These are phyloP conservation scores for Eutypa lata DNA, from an alignment of 2,329 filamentous ascomycete species.

Conservation along the genomic window DNA sequence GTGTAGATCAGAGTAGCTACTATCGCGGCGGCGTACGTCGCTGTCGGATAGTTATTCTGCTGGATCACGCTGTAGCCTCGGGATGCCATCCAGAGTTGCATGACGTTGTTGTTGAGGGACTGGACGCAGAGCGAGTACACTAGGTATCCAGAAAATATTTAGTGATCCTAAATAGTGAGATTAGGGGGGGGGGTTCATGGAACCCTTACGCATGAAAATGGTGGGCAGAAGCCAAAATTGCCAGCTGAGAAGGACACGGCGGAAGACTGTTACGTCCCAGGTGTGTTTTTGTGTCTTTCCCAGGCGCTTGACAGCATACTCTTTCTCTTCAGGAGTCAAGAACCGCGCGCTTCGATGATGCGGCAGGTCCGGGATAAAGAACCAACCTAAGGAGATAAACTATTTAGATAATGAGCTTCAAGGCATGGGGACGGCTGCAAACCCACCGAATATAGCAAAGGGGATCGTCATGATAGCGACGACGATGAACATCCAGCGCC, in stretches of 20 bases:
- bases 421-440: too few relatives aligned
- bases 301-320: conserved; percentile 34
- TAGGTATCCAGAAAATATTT: neutral
- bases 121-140: conserved; percentile 42
- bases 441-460: conserved; percentile 35
- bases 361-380: conserved; percentile 42
- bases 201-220: conserved; percentile 39
- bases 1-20: conserved; percentile 39
- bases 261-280: conserved; percentile 6
- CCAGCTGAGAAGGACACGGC: conserved; percentile 32
- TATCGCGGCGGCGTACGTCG: conserved; percentile 38
- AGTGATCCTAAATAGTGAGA: neutral
- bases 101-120: conserved; percentile 40
- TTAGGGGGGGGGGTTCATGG: neutral
- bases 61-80: conserved; percentile 39
- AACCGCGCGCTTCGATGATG: conserved; percentile 38
- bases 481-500: conserved; percentile 42
- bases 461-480: conserved; percentile 40
- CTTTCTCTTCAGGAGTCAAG: conserved; percentile 31
- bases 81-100: conserved; percentile 42
- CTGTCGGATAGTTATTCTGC: conserved; percentile 44
- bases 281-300: conserved; percentile 22
- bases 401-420: too few relatives aligned
- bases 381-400: too few relatives aligned
- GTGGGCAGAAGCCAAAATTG: conserved; percentile 43